Conservation (phyloP, 495 filamentous ascomycete species). For the Pseudoneurospora amorphoporcata region DNA sequence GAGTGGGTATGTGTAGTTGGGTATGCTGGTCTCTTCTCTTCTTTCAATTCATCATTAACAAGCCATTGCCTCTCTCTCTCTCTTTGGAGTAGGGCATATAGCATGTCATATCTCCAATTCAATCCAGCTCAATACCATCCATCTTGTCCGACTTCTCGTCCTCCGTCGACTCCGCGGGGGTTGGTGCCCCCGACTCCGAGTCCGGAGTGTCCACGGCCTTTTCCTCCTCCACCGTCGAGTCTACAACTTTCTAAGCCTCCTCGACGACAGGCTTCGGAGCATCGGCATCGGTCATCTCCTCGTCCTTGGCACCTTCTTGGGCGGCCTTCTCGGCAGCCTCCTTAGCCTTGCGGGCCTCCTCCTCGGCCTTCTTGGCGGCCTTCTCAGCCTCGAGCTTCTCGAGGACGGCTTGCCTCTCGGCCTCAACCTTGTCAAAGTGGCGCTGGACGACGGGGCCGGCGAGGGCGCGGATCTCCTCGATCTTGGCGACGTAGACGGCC, state of each 20-base stretch:
- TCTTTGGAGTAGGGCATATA: background rate
- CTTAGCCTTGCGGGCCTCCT: conserved; percentile 45
- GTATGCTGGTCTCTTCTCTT: background rate
- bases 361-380: conserved; percentile 66
- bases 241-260: conserved; percentile 10
- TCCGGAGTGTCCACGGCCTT: background rate
- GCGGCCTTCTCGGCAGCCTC: conserved; percentile 29
- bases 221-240: background rate
- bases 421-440: conserved; percentile 88
- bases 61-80: background rate
- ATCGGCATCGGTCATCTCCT: conserved; percentile 50
- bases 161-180: background rate
- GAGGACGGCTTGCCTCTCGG: conserved; percentile 68
- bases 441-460: conserved; percentile 88
- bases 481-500: conserved; percentile 84
- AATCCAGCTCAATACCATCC: background rate
- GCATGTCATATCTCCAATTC: background rate
- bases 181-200: background rate
- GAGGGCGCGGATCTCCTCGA: conserved; percentile 87
- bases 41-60: background rate
- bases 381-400: conserved; percentile 73
- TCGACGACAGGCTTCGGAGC: conserved; percentile 35
- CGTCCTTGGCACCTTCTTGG: conserved; percentile 30
- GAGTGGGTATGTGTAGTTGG: background rate
- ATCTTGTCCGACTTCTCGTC: background rate